phyloP scores from a whole-genome alignment of 805 yeast genomes.

The Wickerhamiella lipophila region DNA sequence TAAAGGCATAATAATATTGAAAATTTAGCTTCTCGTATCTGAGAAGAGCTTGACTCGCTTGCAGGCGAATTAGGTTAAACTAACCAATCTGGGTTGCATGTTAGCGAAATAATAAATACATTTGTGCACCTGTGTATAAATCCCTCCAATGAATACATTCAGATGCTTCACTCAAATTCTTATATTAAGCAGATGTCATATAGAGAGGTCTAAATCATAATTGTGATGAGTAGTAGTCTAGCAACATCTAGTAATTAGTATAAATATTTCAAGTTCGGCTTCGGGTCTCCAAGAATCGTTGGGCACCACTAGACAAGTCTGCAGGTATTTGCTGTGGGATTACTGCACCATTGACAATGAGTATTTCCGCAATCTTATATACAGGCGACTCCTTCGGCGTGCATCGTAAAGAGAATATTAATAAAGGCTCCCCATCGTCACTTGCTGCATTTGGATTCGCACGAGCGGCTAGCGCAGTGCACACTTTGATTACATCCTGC shows the following conservation, averaged over 20 bases:
- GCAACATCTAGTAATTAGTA: background rate
- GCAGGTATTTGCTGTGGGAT: conserved; percentile 18
- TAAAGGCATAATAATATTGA: too few species aligned
- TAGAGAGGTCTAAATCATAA: too few species aligned
- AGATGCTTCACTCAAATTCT: too few species aligned
- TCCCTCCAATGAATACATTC: too few species aligned
- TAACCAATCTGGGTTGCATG: too few species aligned
- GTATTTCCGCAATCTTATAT: conserved; percentile 31
- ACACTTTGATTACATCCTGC: conserved; percentile 23
- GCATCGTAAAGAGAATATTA: conserved; percentile 27
- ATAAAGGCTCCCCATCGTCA: conserved; percentile 25
- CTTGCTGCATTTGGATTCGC: conserved; percentile 29
- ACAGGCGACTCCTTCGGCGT: conserved; percentile 21
- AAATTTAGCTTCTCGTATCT: too few species aligned
- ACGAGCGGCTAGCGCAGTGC: conserved; percentile 30
- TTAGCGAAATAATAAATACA: too few species aligned
- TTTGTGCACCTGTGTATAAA: too few species aligned
- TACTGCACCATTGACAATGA: conserved; percentile 29
- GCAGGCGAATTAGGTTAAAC: too few species aligned
- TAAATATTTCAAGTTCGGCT: background rate
- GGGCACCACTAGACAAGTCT: conserved; percentile 16
- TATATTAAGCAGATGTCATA: too few species aligned
- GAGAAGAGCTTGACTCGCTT: too few species aligned
- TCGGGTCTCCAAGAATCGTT: conserved; percentile 9
- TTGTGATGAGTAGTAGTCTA: background rate